Evolutionary conservation across 768 basidiomycete genomes (phyloP), one percentile per base, ranked within the genome.

Genomic region (Dentipellis fragilis): DNA sequence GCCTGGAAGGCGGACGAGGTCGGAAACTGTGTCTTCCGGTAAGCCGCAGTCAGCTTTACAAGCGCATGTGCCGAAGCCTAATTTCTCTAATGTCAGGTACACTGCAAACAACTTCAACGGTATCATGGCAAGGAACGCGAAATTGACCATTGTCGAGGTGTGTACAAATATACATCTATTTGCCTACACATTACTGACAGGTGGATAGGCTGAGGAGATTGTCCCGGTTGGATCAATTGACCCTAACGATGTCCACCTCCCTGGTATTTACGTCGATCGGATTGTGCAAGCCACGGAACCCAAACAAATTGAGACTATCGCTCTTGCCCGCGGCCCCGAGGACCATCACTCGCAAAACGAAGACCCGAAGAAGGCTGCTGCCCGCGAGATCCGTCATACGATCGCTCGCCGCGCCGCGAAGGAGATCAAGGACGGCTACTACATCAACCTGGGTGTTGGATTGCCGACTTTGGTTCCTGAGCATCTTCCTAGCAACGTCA

Each of bases 1-100:
- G 92, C 89, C 0, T 93, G 89, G 89, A 94, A 92, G 67, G 92
- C 80, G 9, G 92, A 94, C 64, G 89, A 89, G 65, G 79, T 83
- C 54, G 92, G 92, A 2, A 94, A 94, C 69, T 85, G 85, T 66
- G 81, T 92, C 52, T 94, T 94, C 77, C 80, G 88, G 85, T 87
- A 29, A 29, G 29, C 6, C 29, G 29, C 29, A 3, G 62, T 57
- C 73, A 64, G 29, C 12, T 49, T 8, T 40, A 22, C 29, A 29
- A 6, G 29, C 29, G 29, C 29, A 6, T 29, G 29, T 3, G 6
- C 29, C 29, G 29, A 29, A 29, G 29, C 29, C 6, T 6, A 29
- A 29, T 29, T 29, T 6, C 29, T 29, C 29, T 6, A 29, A 29
- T 29, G 29, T 3, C 29, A 87, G 90, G 59, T 90, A 89, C 64